A percentile compares a stretch with the other conserved stretches of the same genome.
Evolutionary conservation across 768 basidiomycete genomes (phyloP).

Genomic region (Tulasnella sp.): DNA sequence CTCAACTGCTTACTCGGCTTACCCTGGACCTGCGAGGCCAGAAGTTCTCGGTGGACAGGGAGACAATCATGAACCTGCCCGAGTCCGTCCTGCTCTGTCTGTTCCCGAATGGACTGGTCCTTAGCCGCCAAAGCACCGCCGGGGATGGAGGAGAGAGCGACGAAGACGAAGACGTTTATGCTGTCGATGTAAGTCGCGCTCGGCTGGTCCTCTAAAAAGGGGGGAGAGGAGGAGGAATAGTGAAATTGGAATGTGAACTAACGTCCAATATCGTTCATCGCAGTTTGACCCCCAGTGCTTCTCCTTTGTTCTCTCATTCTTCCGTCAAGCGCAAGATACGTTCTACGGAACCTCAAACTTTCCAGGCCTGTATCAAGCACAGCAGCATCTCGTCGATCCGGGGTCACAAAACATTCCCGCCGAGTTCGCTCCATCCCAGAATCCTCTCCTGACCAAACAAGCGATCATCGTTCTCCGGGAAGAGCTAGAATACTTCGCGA

Average conservation of each 20-base stretch:
- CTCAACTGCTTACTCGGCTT: constrained; percentile 82
- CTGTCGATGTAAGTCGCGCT: constrained; percentile 77
- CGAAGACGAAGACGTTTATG: constrained; percentile 89
- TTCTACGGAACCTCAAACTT: constrained; percentile 83
- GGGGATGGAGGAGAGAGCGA: constrained; percentile 73
- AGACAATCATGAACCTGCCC: constrained; percentile 96
- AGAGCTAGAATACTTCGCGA: constrained; percentile 97
- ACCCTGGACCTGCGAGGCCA: constrained; percentile 87
- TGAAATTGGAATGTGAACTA: constrained; percentile 23
- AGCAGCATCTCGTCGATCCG: constrained; percentile 72
- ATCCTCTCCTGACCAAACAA: constrained; percentile 91
- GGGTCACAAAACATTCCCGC: constrained; percentile 38
- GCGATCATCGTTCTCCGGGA: constrained; percentile 98
- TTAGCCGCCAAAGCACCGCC: constrained; percentile 76
- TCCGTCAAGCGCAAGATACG: constrained; percentile 75
- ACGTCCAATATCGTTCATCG: constrained; percentile 24
- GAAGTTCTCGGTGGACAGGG: constrained; percentile 92
- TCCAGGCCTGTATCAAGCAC: constrained; percentile 72
- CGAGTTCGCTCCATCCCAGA: constrained; percentile 67
- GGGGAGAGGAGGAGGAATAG: background rate
- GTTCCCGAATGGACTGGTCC: constrained; percentile 94
- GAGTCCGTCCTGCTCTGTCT: constrained; percentile 95
- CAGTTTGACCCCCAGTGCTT: constrained; percentile 99
- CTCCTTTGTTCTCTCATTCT: constrained; percentile 88
- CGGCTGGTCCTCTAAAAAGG: background rate